Conservation (phyloP, 345 rosid genomes). For the Salix purpurea region DNA sequence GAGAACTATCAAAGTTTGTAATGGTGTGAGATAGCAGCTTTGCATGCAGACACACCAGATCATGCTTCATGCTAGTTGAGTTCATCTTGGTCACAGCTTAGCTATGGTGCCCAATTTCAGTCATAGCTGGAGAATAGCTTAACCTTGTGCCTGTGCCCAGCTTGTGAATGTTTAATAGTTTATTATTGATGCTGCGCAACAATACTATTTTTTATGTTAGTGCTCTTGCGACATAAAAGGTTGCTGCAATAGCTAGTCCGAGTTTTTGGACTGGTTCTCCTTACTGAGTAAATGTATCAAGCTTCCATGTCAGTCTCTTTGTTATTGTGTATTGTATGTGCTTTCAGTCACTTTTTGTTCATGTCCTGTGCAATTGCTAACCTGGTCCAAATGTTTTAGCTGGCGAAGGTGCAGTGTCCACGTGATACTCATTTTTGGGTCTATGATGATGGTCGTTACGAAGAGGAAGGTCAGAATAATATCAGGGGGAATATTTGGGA, state of each 20-base stretch:
- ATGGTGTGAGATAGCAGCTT: background rate
- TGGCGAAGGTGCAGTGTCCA: slow-evolving; percentile 75
- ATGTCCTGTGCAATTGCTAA: slow-evolving; percentile 3
- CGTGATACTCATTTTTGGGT: slow-evolving; percentile 87
- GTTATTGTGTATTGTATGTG: background rate
- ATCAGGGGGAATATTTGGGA: slow-evolving; percentile 84
- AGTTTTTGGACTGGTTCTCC: background rate
- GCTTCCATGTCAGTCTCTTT: background rate
- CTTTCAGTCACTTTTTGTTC: background rate
- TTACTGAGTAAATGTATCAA: background rate
- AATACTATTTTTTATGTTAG: background rate
- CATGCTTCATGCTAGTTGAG: background rate
- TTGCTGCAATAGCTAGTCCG: background rate
- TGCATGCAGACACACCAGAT: background rate
- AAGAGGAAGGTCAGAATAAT: slow-evolving; percentile 84
- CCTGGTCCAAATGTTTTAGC: slow-evolving; percentile 32
- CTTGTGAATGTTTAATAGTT: background rate
- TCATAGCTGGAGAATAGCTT: background rate
- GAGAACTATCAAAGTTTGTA: background rate
- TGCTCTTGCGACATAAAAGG: background rate
- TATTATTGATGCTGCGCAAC: background rate
- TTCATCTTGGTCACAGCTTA: background rate
- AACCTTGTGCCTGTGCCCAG: background rate
- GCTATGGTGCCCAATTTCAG: background rate
- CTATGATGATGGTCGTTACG: slow-evolving; percentile 79